Conservation (phyloP, 106 monocot genomes). For the Dendrobium catenatum region DNA sequence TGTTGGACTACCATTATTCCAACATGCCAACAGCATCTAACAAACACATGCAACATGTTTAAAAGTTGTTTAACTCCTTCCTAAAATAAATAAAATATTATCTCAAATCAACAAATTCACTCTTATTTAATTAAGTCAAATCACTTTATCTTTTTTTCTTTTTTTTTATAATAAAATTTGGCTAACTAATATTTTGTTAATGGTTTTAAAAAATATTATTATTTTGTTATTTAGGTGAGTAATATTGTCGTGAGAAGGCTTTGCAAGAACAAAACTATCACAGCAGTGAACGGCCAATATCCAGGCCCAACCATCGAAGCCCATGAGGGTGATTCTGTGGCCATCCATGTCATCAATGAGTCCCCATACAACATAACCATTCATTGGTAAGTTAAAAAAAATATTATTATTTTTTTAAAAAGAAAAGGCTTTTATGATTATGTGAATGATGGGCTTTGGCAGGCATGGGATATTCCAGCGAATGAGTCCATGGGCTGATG, state of each 20-base stretch:
- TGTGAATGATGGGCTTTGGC: background rate
- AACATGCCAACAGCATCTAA: no score
- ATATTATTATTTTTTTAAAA: background rate
- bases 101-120: background rate
- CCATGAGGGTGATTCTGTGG: slow-evolving; percentile 39
- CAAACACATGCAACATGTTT: no score
- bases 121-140: background rate
- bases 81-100: background rate
- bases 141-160: background rate
- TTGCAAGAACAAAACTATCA: slow-evolving; percentile 22
- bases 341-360: slow-evolving; percentile 52
- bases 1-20: no score
- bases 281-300: slow-evolving; percentile 35
- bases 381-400: slow-evolving; percentile 38
- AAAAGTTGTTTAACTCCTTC: background rate
- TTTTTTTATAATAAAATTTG: no score
- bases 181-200: background rate
- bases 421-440: background rate
- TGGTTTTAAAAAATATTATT: background rate
- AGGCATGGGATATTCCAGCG: slow-evolving; percentile 88
- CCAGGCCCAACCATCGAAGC: slow-evolving; percentile 49
- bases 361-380: slow-evolving; percentile 49
- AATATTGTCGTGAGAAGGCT: slow-evolving; percentile 13
- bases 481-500: slow-evolving; percentile 61
- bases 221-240: slow-evolving; percentile 17